phyloP scores from a whole-genome alignment of 495 filamentous ascomycete genomes.

The Penicillium herquei region DNA sequence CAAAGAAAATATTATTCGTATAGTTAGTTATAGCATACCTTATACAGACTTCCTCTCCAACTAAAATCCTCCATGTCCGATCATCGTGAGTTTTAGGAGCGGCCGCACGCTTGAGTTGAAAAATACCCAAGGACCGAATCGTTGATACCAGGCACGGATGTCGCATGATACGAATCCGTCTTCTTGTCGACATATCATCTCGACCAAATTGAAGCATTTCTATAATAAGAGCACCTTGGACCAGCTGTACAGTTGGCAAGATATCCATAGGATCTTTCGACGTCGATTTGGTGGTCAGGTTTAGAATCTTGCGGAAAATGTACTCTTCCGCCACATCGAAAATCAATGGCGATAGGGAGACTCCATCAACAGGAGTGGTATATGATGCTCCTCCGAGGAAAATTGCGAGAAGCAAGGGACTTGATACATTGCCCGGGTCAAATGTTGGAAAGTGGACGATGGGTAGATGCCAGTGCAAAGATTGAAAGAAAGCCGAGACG shows the following conservation, averaged over 20 bases:
- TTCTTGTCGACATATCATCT: slow-evolving; percentile 30
- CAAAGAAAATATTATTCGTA: neutral
- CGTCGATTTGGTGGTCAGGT: slow-evolving; percentile 15
- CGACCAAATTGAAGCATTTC: slow-evolving; percentile 43
- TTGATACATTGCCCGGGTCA: slow-evolving; percentile 35
- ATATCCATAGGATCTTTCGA: slow-evolving; percentile 12
- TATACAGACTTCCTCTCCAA: slow-evolving; percentile 38
- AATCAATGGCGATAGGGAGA: slow-evolving; percentile 24
- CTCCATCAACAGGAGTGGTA: slow-evolving; percentile 21
- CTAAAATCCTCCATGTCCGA: slow-evolving; percentile 23
- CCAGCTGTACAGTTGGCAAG: slow-evolving; percentile 24
- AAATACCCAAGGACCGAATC: slow-evolving; percentile 33
- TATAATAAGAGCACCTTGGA: slow-evolving; percentile 39
- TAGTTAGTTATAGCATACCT: slow-evolving; percentile 13
- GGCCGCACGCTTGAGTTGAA: slow-evolving; percentile 25
- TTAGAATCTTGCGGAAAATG: slow-evolving; percentile 32
- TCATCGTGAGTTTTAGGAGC: slow-evolving; percentile 21
- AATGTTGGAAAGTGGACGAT: slow-evolving; percentile 42
- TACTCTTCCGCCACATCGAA: slow-evolving; percentile 40
- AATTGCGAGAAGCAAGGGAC: slow-evolving; percentile 32
- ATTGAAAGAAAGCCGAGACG: slow-evolving; percentile 40
- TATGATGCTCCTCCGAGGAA: slow-evolving; percentile 37
- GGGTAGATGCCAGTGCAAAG: slow-evolving; percentile 39
- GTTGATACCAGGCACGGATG: slow-evolving; percentile 39
- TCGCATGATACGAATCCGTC: slow-evolving; percentile 38